phyloP scores from a whole-genome alignment of 305 asterid species.

The Caryopteris hybrid region DNA sequence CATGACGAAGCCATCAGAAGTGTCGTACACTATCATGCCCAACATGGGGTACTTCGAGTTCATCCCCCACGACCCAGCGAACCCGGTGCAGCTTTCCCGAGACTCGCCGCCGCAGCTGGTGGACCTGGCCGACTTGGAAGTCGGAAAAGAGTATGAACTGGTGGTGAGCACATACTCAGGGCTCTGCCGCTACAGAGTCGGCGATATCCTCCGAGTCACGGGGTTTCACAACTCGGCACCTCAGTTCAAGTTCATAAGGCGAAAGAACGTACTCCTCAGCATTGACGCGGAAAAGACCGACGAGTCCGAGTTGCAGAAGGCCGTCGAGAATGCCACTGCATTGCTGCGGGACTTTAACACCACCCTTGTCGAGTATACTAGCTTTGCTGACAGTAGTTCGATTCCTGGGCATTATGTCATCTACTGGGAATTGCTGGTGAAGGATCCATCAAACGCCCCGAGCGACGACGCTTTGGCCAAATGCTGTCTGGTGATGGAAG shows the following conservation, averaged over 20 bases:
- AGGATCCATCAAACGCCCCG: slow-evolving; percentile 28
- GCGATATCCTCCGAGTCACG: slow-evolving; percentile 67
- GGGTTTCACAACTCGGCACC: slow-evolving; percentile 62
- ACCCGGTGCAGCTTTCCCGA: slow-evolving; percentile 17
- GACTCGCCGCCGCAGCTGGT: slow-evolving; percentile 42
- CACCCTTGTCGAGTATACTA: slow-evolving; percentile 55
- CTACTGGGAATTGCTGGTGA: slow-evolving; percentile 58
- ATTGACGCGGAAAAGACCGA: slow-evolving; percentile 74
- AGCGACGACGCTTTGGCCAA: slow-evolving; percentile 30
- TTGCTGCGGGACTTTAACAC: slow-evolving; percentile 29
- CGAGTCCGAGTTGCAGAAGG: slow-evolving; percentile 59
- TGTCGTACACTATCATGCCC: slow-evolving; percentile 72
- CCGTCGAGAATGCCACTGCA: slow-evolving; percentile 41
- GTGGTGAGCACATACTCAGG: slow-evolving; percentile 65
- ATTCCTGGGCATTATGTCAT: slow-evolving; percentile 77
- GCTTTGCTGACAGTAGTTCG: slow-evolving; percentile 49
- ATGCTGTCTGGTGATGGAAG: slow-evolving; percentile 62
- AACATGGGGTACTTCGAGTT: slow-evolving; percentile 84
- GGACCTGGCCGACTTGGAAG: slow-evolving; percentile 56
- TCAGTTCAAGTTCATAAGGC: slow-evolving; percentile 54
- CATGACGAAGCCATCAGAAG: slow-evolving; percentile 50
- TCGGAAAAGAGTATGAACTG: slow-evolving; percentile 63
- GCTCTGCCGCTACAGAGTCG: slow-evolving; percentile 62
- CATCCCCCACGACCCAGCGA: slow-evolving; percentile 38
- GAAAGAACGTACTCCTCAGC: slow-evolving; percentile 65